A percentile compares a stretch with the other conserved stretches of the same genome.
These are phyloP conservation scores for Podospora pseudoanserina DNA, from an alignment of 495 filamentous ascomycete species.

Conservation along the genomic window DNA sequence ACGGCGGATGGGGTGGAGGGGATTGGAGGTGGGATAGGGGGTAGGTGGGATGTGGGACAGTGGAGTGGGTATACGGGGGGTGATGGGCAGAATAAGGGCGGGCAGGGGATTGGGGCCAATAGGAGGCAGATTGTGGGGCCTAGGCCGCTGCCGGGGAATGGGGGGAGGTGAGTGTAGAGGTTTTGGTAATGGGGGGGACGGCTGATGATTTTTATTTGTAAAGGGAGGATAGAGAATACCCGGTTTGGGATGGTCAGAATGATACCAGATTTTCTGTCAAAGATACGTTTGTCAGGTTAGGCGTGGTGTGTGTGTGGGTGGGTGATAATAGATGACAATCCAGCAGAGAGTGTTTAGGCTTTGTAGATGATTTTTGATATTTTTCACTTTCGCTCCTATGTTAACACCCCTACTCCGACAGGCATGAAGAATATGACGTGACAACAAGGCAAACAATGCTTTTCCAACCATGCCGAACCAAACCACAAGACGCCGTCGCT, in stretches of 20 bases:
- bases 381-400: no score
- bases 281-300: no score
- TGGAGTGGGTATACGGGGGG: constrained; percentile 80
- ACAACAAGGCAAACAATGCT: no score
- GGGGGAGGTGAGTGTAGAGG: neutral
- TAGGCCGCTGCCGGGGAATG: constrained; percentile 53
- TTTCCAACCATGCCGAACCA: no score
- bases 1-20: constrained; percentile 49
- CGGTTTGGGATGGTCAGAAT: neutral
- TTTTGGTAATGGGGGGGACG: neutral
- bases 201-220: neutral
- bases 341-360: no score
- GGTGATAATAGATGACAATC: no score
- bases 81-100: constrained; percentile 74
- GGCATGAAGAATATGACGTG: no score
- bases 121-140: constrained; percentile 78
- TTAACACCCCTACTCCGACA: no score
- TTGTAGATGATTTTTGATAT: no score
- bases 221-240: neutral
- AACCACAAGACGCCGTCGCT: no score
- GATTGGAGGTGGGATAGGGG: constrained; percentile 53
- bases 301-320: no score
- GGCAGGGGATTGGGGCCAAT: constrained; percentile 66
- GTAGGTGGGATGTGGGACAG: constrained; percentile 82
- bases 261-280: neutral